Evolutionary conservation across 768 basidiomycete genomes (phyloP).

Genomic region (Scleroderma citrinum): DNA sequence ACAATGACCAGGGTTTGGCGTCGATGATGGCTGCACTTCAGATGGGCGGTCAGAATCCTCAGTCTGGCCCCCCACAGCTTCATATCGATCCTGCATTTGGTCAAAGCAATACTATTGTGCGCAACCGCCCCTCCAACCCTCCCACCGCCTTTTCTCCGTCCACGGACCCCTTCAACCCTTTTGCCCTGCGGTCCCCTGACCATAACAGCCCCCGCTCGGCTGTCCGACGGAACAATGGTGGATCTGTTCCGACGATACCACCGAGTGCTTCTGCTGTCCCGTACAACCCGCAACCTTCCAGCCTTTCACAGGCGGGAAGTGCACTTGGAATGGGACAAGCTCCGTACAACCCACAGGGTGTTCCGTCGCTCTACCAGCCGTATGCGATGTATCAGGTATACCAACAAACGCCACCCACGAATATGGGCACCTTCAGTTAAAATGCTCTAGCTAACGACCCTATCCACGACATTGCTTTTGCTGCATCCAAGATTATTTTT

Average conservation of each 20-base stretch:
- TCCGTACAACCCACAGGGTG: constrained; percentile 55
- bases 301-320: constrained; percentile 47
- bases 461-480: constrained; percentile 38
- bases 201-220: constrained; percentile 44
- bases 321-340: constrained; percentile 62
- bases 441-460: constrained; percentile 24
- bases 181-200: constrained; percentile 46
- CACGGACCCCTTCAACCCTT: constrained; percentile 54
- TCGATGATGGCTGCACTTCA: constrained; percentile 92
- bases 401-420: constrained; percentile 67
- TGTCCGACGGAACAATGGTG: constrained; percentile 42
- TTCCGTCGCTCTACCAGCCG: constrained; percentile 66
- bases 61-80: constrained; percentile 69
- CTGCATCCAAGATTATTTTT: constrained; percentile 28
- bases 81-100: constrained; percentile 65
- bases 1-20: constrained; percentile 78
- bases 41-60: constrained; percentile 84
- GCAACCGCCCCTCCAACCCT: constrained; percentile 40
- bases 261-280: constrained; percentile 31
- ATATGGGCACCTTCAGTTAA: constrained; percentile 74
- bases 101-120: constrained; percentile 35
- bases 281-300: constrained; percentile 60
- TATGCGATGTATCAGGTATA: constrained; percentile 80
- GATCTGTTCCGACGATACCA: constrained; percentile 25
- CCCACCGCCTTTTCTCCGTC: constrained; percentile 45